Conservation (phyloP, 164 flowering plant genomes). For the Umbilicus rupestris region DNA sequence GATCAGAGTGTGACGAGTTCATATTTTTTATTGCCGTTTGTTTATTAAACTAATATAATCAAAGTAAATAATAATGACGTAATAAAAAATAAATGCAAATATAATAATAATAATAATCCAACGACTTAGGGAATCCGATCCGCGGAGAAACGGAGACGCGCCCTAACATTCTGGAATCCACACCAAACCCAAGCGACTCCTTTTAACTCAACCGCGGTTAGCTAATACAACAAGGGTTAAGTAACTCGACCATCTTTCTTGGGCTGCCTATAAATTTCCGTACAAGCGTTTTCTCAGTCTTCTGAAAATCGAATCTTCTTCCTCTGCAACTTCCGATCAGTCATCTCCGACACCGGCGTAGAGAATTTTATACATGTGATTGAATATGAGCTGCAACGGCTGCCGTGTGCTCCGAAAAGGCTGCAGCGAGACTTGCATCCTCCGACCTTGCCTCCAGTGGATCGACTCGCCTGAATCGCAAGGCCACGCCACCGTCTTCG, state of each 20-base stretch:
- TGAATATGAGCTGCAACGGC: conserved; percentile 7
- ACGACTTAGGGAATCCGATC: background rate
- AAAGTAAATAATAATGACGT: too few relatives aligned
- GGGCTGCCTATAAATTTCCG: background rate
- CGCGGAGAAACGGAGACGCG: conserved; percentile 11
- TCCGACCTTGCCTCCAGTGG: conserved; percentile 10
- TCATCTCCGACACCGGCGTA: background rate
- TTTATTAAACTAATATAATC: too few relatives aligned
- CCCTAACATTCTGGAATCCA: conserved; percentile 6
- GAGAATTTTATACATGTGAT: background rate
- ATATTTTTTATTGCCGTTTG: too few relatives aligned
- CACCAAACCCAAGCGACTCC: background rate
- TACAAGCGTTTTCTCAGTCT: background rate
- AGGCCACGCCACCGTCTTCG: conserved; percentile 11
- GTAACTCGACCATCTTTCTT: background rate
- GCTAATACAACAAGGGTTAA: background rate
- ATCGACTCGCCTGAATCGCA: conserved; percentile 4
- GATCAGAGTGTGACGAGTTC: too few relatives aligned
- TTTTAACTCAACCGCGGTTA: background rate
- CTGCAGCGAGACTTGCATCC: conserved; percentile 10
- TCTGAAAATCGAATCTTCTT: background rate
- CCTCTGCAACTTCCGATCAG: background rate
- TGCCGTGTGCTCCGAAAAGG: conserved; percentile 11
- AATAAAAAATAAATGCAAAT: too few relatives aligned
- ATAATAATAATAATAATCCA: too few relatives aligned